These are phyloP conservation scores for Sanghuangporus sanghuang DNA, from an alignment of 1,284 basidiomycete species.

Conservation along the genomic window DNA sequence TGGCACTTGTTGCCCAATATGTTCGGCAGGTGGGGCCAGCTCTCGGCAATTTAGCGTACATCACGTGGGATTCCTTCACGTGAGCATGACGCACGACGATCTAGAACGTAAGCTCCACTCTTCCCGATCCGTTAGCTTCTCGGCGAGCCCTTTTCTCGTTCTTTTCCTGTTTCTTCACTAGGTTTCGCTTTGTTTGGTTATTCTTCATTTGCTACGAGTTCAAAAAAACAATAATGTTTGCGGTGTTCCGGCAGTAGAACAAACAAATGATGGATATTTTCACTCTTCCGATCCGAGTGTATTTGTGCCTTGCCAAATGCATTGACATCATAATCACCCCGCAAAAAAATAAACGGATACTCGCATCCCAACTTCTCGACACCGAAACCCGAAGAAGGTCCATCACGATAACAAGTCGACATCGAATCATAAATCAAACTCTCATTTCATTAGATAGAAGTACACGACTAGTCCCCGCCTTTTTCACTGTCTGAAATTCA, in stretches of 20 bases:
- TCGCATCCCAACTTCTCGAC: neutral
- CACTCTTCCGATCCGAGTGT: neutral
- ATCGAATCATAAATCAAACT: neutral
- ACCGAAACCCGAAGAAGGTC: neutral
- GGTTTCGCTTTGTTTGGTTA: neutral
- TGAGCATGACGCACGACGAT: neutral
- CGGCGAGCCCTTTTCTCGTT: neutral
- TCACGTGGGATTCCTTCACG: neutral
- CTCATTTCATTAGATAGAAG: neutral
- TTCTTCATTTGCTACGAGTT: neutral
- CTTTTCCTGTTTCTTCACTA: neutral
- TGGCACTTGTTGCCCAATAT: neutral
- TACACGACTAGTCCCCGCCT: neutral
- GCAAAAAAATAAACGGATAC: neutral
- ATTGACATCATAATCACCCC: neutral
- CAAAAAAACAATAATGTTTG: neutral
- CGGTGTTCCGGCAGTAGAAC: neutral
- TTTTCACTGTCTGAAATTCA: conserved; percentile 16
- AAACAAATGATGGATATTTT: neutral
- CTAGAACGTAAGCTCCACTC: neutral
- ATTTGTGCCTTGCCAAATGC: neutral
- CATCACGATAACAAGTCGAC: neutral
- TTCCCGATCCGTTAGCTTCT: neutral
- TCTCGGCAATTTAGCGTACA: neutral
- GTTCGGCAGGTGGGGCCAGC: neutral